Evolutionary conservation across 352 stramenopile species (phyloP).

Genomic region (Blastocystis sp.): DNA sequence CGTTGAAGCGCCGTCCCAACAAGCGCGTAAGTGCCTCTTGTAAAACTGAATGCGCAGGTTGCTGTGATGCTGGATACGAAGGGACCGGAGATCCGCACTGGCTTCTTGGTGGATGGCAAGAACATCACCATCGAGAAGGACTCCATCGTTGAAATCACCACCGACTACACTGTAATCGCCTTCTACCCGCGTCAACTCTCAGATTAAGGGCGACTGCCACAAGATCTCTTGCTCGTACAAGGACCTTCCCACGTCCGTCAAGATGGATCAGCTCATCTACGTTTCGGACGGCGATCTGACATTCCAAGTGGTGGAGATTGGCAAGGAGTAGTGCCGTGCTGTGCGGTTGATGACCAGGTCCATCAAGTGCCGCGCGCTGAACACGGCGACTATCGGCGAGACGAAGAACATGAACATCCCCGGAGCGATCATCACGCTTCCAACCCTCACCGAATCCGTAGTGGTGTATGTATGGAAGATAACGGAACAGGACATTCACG

Average conservation of each 20-base stretch:
- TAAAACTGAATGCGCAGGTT: constrained; percentile 50
- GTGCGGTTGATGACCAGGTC: constrained; percentile 19
- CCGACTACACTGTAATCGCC: constrained; percentile 77
- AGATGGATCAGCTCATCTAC: constrained; percentile 85
- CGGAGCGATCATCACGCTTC: constrained; percentile 84
- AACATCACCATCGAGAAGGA: constrained; percentile 75
- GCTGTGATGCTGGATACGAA: constrained; percentile 93
- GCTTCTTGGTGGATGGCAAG: constrained; percentile 76
- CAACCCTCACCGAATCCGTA: constrained; percentile 88
- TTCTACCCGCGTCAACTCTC: not conserved
- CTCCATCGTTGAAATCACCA: constrained; percentile 82
- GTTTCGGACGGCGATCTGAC: constrained; percentile 83
- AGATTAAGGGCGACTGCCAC: constrained; percentile 79
- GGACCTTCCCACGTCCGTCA: constrained; percentile 84
- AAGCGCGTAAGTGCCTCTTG: constrained; percentile 72
- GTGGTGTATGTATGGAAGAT: not conserved
- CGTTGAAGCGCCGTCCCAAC: constrained; percentile 54
- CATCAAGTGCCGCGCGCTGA: constrained; percentile 72
- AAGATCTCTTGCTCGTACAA: constrained; percentile 89
- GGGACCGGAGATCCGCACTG: constrained; percentile 90
- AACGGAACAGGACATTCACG: constrained; percentile 71
- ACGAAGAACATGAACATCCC: constrained; percentile 94
- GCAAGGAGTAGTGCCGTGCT: not conserved
- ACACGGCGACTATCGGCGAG: constrained; percentile 83
- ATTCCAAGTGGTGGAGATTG: constrained; percentile 71